Evolutionary conservation across 352 stramenopile species (phyloP).

Genomic region (Pythium angustatum): DNA sequence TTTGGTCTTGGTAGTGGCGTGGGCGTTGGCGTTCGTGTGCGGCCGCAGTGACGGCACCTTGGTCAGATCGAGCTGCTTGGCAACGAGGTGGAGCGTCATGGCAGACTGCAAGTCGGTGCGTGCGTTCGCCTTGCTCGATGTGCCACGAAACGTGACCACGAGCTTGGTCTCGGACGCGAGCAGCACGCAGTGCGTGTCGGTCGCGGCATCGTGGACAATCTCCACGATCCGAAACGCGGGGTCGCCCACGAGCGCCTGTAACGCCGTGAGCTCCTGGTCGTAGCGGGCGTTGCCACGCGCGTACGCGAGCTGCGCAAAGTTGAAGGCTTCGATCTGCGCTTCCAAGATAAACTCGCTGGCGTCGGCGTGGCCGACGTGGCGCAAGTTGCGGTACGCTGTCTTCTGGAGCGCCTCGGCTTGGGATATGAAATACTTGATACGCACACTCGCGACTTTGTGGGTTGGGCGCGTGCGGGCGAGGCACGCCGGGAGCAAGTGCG

Average conservation of each 20-base stretch:
- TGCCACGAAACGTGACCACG: slow-evolving; percentile 43
- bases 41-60: slow-evolving; percentile 15
- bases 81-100: slow-evolving; percentile 33
- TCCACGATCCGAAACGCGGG: slow-evolving; percentile 32
- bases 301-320: slow-evolving; percentile 47
- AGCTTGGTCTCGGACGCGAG: slow-evolving; percentile 34
- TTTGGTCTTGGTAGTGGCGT: not conserved
- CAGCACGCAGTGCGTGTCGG: slow-evolving; percentile 47
- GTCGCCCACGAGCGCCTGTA: slow-evolving; percentile 37
- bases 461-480: not conserved
- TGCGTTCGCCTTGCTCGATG: slow-evolving; percentile 45
- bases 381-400: slow-evolving; percentile 31
- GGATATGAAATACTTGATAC: slow-evolving; percentile 45
- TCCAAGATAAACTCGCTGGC: slow-evolving; percentile 43
- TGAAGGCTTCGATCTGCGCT: slow-evolving; percentile 46
- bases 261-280: slow-evolving; percentile 25
- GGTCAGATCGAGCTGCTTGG: slow-evolving; percentile 33
- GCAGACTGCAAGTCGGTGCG: slow-evolving; percentile 40
- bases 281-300: slow-evolving; percentile 41
- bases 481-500: not conserved
- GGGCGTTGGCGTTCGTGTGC: not conserved
- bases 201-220: slow-evolving; percentile 37
- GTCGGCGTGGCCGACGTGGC: slow-evolving; percentile 29
- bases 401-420: slow-evolving; percentile 42
- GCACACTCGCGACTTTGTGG: slow-evolving; percentile 25